phyloP scores from a whole-genome alignment of 306 rosid species.

The Lablab purpureus region DNA sequence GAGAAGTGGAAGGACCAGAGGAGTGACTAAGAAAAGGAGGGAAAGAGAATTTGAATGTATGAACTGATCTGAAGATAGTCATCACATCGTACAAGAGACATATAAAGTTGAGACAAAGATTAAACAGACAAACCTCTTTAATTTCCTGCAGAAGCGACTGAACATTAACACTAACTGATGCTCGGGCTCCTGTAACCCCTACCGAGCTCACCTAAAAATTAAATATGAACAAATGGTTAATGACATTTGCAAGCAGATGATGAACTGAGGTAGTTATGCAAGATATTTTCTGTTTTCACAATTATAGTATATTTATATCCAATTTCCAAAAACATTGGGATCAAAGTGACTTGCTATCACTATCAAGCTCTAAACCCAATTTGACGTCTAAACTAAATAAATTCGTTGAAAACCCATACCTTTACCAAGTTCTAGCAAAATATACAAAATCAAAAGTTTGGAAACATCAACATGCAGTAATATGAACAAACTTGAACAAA shows the following conservation, averaged over 20 bases:
- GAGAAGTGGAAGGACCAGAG: neutral
- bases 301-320: slow-evolving; percentile 9
- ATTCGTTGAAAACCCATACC: neutral
- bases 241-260: slow-evolving; percentile 1
- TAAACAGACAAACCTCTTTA: slow-evolving; percentile 70
- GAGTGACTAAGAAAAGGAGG: neutral
- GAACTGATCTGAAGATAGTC: slow-evolving; percentile 18
- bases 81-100: neutral
- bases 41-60: neutral
- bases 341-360: too few species aligned
- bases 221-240: slow-evolving; percentile 38
- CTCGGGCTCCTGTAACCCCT: slow-evolving; percentile 93
- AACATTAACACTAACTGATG: slow-evolving; percentile 74
- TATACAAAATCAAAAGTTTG: neutral
- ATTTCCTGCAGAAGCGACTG: slow-evolving; percentile 69
- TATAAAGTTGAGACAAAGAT: slow-evolving; percentile 16
- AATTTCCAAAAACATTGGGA: slow-evolving; percentile 32
- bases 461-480: neutral
- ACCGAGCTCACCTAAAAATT: slow-evolving; percentile 81
- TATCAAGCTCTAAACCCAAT: neutral
- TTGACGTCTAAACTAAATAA: slow-evolving; percentile 1
- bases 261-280: slow-evolving; percentile 13
- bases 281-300: slow-evolving; percentile 15
- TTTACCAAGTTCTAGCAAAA: neutral
- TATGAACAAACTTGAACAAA: slow-evolving; percentile 11